These are phyloP conservation scores for Pholiota molesta DNA, from an alignment of 768 basidiomycete genomes.

Conservation along the genomic window DNA sequence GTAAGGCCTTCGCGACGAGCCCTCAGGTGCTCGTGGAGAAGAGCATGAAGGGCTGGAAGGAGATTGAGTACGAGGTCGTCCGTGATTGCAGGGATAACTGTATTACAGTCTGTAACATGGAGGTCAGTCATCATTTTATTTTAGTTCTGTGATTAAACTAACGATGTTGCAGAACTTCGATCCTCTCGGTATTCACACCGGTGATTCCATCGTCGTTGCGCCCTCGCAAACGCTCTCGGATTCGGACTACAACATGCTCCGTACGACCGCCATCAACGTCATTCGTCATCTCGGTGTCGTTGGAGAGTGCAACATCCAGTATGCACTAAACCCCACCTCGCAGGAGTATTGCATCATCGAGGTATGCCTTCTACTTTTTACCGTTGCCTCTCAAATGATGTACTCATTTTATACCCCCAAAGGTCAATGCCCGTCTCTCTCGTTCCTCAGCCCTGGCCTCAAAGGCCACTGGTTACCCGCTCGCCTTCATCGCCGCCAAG, in stretches of 20 bases:
- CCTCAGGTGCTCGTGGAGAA: conserved; percentile 99
- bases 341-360: conserved; percentile 99
- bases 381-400: not conserved
- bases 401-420: conserved; percentile 1
- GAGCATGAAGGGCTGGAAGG: conserved; percentile 99
- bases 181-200: conserved; percentile 97
- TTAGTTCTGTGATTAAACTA: not conserved
- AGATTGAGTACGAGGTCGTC: conserved; percentile 99
- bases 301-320: conserved; percentile 99
- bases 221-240: conserved; percentile 99
- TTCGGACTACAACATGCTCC: conserved; percentile 98
- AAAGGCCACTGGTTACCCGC: conserved; percentile 97
- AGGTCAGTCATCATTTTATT: conserved; percentile 62
- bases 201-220: conserved; percentile 97
- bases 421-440: conserved; percentile 94
- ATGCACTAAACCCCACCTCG: conserved; percentile 93
- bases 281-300: conserved; percentile 98
- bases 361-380: conserved; percentile 37
- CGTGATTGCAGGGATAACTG: conserved; percentile 98
- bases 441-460: conserved; percentile 97
- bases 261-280: conserved; percentile 97
- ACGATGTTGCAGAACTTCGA: conserved; percentile 85
- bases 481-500: conserved; percentile 98
- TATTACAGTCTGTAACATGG: conserved; percentile 99
- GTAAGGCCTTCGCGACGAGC: conserved; percentile 95